Percentiles rank a stretch among this genome's conserved stretches.
Conservation (phyloP, 2,329 filamentous ascomycete species). For the Huntiella bhutanensis region DNA sequence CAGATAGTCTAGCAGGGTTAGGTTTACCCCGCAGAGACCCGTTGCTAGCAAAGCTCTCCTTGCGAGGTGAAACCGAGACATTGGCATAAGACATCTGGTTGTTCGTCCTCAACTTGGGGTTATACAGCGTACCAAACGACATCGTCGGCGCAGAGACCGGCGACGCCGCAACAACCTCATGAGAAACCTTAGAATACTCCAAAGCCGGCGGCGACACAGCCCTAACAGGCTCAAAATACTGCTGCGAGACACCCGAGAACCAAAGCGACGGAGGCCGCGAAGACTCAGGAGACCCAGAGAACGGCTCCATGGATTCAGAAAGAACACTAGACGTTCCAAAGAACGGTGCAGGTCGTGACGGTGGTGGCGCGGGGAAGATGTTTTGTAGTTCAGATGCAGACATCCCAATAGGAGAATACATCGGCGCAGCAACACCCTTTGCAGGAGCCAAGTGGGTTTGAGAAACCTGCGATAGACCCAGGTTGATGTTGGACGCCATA, state of each 20-base stretch:
- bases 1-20: not conserved
- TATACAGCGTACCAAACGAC: not conserved
- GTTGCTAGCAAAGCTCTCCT: not conserved
- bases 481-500: not conserved
- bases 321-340: constrained; percentile 3
- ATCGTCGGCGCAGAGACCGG: not conserved
- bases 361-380: constrained; percentile 10
- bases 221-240: constrained; percentile 3
- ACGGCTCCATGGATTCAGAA: constrained; percentile 1
- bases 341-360: not conserved
- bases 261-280: constrained; percentile 2
- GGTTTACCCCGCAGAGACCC: no score
- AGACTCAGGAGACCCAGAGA: not conserved
- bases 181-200: not conserved
- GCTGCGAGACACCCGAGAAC: not conserved
- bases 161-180: not conserved
- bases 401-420: constrained; percentile 8
- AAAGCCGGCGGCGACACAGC: constrained; percentile 1
- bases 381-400: constrained; percentile 9
- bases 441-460: constrained; percentile 1
- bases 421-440: not conserved
- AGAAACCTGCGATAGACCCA: constrained; percentile 2
- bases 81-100: not conserved
- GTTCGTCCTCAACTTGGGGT: not conserved
- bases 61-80: constrained; percentile 2